Evolutionary conservation across 129 eudicot species (phyloP).

Genomic region (Lactuca sativa): DNA sequence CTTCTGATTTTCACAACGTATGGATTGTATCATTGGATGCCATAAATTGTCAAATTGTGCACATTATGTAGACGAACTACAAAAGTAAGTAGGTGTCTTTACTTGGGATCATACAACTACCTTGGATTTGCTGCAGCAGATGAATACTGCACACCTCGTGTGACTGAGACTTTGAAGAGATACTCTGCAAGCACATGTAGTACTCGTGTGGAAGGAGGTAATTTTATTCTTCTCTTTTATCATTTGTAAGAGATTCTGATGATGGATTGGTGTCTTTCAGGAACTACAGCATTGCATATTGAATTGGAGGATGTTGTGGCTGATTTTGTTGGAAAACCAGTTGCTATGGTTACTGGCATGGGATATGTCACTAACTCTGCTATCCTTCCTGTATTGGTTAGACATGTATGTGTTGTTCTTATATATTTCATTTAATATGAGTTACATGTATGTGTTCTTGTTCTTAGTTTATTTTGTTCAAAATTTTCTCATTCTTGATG

Average conservation of each 20-base stretch:
- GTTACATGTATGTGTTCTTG: conserved; percentile 41
- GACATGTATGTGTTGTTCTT: conserved; percentile 44
- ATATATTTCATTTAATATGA: no score
- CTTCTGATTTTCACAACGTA: neutral
- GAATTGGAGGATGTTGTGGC: conserved; percentile 78
- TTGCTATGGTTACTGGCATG: conserved; percentile 80
- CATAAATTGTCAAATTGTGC: neutral
- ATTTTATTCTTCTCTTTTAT: neutral
- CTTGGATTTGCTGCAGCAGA: conserved; percentile 90
- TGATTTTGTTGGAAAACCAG: conserved; percentile 69
- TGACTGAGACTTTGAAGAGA: conserved; percentile 60
- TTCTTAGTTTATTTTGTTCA: neutral
- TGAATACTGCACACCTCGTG: conserved; percentile 89
- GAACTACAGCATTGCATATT: conserved; percentile 65
- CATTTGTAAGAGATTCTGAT: neutral
- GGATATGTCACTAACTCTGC: conserved; percentile 89
- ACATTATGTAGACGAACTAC: conserved; percentile 59
- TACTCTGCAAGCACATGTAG: conserved; percentile 78
- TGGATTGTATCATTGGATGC: neutral
- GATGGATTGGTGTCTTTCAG: conserved; percentile 34
- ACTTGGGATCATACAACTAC: conserved; percentile 86
- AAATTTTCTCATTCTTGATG: neutral
- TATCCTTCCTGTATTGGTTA: conserved; percentile 66
- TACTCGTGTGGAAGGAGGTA: conserved; percentile 88
- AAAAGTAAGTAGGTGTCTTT: conserved; percentile 55